These are phyloP conservation scores for Pinus albicaulis DNA, from an alignment of 75 land plant genomes.

Conservation along the genomic window DNA sequence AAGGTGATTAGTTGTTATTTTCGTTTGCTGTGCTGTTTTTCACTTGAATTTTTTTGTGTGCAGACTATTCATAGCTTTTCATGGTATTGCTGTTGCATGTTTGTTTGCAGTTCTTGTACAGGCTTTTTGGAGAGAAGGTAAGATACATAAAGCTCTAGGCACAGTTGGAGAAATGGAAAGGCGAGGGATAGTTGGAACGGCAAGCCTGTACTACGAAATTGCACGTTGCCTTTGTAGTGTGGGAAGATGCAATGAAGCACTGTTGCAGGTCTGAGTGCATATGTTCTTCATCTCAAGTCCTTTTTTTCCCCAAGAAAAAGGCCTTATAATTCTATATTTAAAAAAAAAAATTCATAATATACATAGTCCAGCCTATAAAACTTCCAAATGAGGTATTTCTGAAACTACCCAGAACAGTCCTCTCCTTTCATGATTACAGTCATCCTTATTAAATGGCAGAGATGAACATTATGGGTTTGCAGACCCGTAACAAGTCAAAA, in stretches of 20 bases:
- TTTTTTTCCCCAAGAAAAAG: too few species aligned
- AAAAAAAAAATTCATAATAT: too few species aligned
- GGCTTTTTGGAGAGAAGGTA: slow-evolving; percentile 69
- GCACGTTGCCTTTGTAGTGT: slow-evolving; percentile 83
- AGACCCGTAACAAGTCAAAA: too few species aligned
- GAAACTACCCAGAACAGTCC: too few species aligned
- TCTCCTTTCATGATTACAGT: too few species aligned
- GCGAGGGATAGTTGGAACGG: slow-evolving; percentile 77
- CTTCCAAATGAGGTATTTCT: too few species aligned
- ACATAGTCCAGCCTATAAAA: too few species aligned
- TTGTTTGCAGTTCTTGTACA: slow-evolving; percentile 63
- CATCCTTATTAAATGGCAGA: too few species aligned
- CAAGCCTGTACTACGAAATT: slow-evolving; percentile 85
- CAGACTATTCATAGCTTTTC: neutral
- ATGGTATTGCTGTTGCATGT: neutral
- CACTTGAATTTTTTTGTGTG: neutral
- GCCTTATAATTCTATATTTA: too few species aligned
- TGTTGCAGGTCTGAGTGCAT: slow-evolving; percentile 49
- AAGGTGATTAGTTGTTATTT: slow-evolving; percentile 36
- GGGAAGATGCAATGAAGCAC: slow-evolving; percentile 76
- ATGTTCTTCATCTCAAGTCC: neutral
- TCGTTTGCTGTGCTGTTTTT: neutral
- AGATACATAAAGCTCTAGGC: slow-evolving; percentile 60
- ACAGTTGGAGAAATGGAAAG: slow-evolving; percentile 79
- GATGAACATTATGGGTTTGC: too few species aligned